Base-by-base conservation (phyloP, 2,329 filamentous ascomycete genomes). In the Colletotrichum destructivum region DNA sequence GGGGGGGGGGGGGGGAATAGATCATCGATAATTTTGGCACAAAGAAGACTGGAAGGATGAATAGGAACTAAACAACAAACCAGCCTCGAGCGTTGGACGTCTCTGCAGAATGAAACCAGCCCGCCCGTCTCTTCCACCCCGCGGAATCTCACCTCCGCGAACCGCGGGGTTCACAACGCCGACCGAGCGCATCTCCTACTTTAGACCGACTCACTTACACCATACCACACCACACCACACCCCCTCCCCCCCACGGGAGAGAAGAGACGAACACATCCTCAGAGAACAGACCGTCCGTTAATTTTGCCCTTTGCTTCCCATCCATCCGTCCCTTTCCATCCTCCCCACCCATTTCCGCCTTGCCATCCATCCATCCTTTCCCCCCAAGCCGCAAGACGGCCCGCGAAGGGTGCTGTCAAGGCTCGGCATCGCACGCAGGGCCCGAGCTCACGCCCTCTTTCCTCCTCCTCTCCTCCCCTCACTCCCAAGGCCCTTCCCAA, bases 121-220 rank as follows among this genome's bases (percentile, higher is more conserved):
- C 64, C 69, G 59, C 59, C 52, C 52, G 31, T 8, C 31, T 31
- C 31, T 31, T 2, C 31, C 31, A 23, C 18, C 26, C 59, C 54
- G 4, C 65, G 65, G 69, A 55, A 72, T 64, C 59, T 46, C 65
- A 64, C 54, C 31, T 64, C 52, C 59, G 59, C 65, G 52, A 59
- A 54, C 66, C 65, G 65, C 65, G 65, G 52, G 42, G 60, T 35
- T 7, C 38, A 44, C 15, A n/a, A 35, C 21, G 12, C 47, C 31
- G 61, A 44, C 59, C 47, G 47, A 60, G 69, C 65, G 69, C 40
- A 12, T 69, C 51, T 44, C 42, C 15, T 13, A 47, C 62, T 31
- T 31, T 31, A 31, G 31, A 31, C 31, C 31, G 4, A 52, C 46
- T 23, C 51, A 31, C 21, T 11, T 18, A 18, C 31, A 26, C 38